Base-by-base conservation (phyloP, 2,329 filamentous ascomycete species). In the Ceratocystis harringtonii region DNA sequence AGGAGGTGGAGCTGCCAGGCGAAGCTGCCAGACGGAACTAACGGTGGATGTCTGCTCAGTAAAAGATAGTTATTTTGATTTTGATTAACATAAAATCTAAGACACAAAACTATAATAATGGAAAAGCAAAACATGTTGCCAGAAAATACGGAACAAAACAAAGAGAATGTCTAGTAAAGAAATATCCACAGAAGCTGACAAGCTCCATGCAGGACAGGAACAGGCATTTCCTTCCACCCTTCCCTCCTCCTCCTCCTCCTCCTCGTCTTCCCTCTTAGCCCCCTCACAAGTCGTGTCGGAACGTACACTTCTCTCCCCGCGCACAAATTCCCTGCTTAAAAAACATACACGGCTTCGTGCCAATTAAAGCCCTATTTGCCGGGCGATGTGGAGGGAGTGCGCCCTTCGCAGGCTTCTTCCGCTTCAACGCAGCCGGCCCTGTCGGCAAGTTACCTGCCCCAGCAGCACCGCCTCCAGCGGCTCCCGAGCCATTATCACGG, bases 241-340 rank as follows among this genome's bases (percentile, higher is more conserved):
- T 52, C 48, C 45, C 22, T 50, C 19, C 4, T 22, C 45, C 45
- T 2, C n/a, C 45, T 48, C 44, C 19, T 19, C 2, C 44, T 19
- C 17, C 7, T 48, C 5, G 45, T 6, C 45, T 22, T 45, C 1
- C 36, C 10, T 41, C 36, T 10, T 41, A 36, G 17, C 28, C 58
- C 19, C 22, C 30, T 61, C 32, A 64, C n/a, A 64, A 3, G 30
- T 88, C 85, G 71, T 90, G 87, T 65, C 86, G 80, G 73, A 87
- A 90, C 1, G 87, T 89, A 76, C 87, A 90, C 70, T 84, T 84
- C 44, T 87, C 85, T 25, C 87, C 87, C 72, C 89, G 86, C 5
- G 82, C 83, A 74, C 87, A 90, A 71, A 85, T 85, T 15, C 87
- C 87, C 71, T 87, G 82, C 66, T 82, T 79, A 78, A 79, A 90